These are phyloP conservation scores for Psilocybe cyanescens DNA, from an alignment of 768 basidiomycete species.

Conservation along the genomic window DNA sequence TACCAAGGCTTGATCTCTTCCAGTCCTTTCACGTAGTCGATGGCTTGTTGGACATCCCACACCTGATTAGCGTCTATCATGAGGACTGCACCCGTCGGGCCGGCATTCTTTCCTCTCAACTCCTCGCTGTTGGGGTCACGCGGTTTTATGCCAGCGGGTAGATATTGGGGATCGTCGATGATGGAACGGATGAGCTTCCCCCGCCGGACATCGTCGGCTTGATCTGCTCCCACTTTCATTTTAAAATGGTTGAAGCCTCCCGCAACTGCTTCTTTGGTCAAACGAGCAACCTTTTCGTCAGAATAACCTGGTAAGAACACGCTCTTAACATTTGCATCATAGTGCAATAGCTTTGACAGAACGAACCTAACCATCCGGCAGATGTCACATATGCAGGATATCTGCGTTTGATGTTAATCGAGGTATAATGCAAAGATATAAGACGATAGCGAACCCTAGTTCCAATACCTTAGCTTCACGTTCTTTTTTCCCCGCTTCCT, in stretches of 20 bases:
- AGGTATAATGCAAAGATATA: neutral
- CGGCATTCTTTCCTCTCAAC: conserved; percentile 88
- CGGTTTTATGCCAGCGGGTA: conserved; percentile 60
- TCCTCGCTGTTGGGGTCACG: conserved; percentile 65
- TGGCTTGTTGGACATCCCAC: conserved; percentile 92
- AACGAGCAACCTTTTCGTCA: conserved; percentile 87
- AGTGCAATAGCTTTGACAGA: neutral
- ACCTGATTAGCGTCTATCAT: conserved; percentile 99
- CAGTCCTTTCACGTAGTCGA: conserved; percentile 86
- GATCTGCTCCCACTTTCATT: conserved; percentile 94
- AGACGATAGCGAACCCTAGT: conserved; percentile 49
- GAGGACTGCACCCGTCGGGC: conserved; percentile 90
- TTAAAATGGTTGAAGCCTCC: conserved; percentile 99
- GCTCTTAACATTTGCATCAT: neutral
- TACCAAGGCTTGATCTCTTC: conserved; percentile 87
- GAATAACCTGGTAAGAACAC: conserved; percentile 62
- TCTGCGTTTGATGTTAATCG: conserved; percentile 34
- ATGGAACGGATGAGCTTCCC: conserved; percentile 90
- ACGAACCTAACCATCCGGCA: conserved; percentile 84
- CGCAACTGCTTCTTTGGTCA: conserved; percentile 85
- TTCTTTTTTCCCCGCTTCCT: conserved; percentile 75
- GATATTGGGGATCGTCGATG: conserved; percentile 89
- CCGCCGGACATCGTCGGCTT: conserved; percentile 82
- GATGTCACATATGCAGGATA: conserved; percentile 96
- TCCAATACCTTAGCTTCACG: conserved; percentile 77